Evolutionary conservation across 352 stramenopile genomes (phyloP).

Genomic region (Pythium phragmiticola): DNA sequence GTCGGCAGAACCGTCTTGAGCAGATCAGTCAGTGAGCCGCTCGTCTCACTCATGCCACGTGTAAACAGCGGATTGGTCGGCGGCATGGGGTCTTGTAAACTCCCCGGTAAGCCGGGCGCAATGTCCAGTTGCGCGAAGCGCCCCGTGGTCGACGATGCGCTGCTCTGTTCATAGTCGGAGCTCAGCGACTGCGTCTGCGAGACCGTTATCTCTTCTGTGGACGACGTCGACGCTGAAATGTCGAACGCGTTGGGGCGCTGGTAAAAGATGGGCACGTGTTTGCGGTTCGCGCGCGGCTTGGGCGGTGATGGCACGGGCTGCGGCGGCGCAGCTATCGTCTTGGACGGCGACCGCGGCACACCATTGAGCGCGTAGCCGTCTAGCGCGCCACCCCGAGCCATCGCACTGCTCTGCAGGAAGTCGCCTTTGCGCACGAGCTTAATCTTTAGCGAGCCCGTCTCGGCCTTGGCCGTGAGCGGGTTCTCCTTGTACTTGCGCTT

Average conservation of each 20-base stretch:
- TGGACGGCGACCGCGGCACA: conserved; percentile 9
- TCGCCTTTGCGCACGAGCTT: conserved; percentile 74
- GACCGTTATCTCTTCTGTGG: conserved; percentile 34
- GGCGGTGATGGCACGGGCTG: conserved; percentile 43
- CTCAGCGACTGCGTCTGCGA: conserved; percentile 38
- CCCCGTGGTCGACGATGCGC: conserved; percentile 31
- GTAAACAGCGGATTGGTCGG: conserved; percentile 55
- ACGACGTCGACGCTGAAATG: conserved; percentile 29
- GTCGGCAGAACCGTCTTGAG: conserved; percentile 25
- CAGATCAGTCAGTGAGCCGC: conserved; percentile 45
- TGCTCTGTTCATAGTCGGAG: conserved; percentile 26
- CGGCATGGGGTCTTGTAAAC: conserved; percentile 27
- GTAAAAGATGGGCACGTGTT: conserved; percentile 85
- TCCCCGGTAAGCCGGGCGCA: conserved; percentile 16
- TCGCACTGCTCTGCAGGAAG: neutral
- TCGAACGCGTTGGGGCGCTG: conserved; percentile 39
- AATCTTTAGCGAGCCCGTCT: conserved; percentile 73
- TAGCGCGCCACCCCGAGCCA: neutral
- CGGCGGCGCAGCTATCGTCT: neutral
- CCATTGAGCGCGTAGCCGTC: conserved; percentile 8
- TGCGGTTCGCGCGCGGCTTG: conserved; percentile 75
- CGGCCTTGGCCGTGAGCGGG: conserved; percentile 68
- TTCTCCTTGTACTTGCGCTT: conserved; percentile 82
- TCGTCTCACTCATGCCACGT: conserved; percentile 54
- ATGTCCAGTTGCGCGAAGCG: conserved; percentile 28